phyloP scores from a whole-genome alignment of 768 basidiomycete species.

The Trichaptum fuscoviolaceum region DNA sequence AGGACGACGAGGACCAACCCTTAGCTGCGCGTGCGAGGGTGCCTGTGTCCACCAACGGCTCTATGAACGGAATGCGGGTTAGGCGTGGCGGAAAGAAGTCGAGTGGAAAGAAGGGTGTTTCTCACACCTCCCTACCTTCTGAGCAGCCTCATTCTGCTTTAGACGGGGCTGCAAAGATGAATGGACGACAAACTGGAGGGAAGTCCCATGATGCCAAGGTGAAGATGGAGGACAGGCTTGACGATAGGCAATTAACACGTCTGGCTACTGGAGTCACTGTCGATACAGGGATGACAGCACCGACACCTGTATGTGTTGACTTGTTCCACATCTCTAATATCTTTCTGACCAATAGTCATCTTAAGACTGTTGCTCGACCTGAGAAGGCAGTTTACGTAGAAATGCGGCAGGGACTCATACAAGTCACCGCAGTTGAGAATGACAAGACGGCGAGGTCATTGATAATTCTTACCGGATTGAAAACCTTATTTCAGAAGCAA shows the following conservation, averaged over 20 bases:
- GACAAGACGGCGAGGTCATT: constrained; percentile 70
- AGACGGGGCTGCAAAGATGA: constrained; percentile 31
- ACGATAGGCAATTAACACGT: constrained; percentile 69
- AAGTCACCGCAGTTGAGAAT: constrained; percentile 80
- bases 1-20: constrained; percentile 57
- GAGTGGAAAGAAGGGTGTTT: constrained; percentile 54
- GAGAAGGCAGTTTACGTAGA: constrained; percentile 82
- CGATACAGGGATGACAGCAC: constrained; percentile 48
- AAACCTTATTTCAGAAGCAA: constrained; percentile 95
- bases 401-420: constrained; percentile 76
- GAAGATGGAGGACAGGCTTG: constrained; percentile 76
- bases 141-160: constrained; percentile 35
- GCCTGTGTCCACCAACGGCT: not conserved
- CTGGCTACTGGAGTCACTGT: constrained; percentile 78
- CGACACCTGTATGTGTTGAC: constrained; percentile 40
- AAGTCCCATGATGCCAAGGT: constrained; percentile 46
- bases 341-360: constrained; percentile 12
- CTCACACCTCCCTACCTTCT: constrained; percentile 48
- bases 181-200: constrained; percentile 37
- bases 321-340: constrained; percentile 3
- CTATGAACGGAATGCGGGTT: not conserved
- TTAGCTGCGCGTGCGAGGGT: constrained; percentile 37
- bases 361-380: constrained; percentile 49
- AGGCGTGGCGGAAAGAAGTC: constrained; percentile 46
- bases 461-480: constrained; percentile 89